Evolutionary conservation across 176 grass and related monocot genomes (phyloP), one percentile per base, ranked within the genome.

Genomic region (Oryza glumipatula): DNA sequence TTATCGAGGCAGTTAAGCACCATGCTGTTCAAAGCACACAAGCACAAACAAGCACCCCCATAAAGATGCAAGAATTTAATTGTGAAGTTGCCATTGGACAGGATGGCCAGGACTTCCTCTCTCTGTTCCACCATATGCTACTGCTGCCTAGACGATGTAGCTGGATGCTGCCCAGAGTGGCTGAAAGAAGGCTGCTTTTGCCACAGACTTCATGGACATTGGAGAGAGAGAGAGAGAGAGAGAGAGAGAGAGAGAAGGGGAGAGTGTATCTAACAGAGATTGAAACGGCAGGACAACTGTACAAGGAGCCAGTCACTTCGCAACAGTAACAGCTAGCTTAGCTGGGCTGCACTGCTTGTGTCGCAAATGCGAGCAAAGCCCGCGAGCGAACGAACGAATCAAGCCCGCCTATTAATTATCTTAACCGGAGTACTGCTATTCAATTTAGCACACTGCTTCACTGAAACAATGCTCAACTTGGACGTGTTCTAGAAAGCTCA

Each of bases 291-390:
- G 73, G 73, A 89, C 92, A 72, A 82, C 84, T 91, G 84, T 86
- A 72, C 76, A 82, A 91, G 70, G 46, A 70, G 60, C 85, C 82
- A 83, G 87, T 78, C 90, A 81, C 82, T 90, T 94, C 76, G 60
- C 74, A 70, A 74, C 80, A 79, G 68, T 78, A 82, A 77, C 86
- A 39, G 49, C 52, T 49, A 52, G 58, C 75, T 85, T 49, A 54
- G 58, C 75, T 86, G 85, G 35, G 80, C 65, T 48, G 64, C 54
- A 83, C 89, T 88, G 82, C 85, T 77, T 85, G 28, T 21, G 82
- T 49, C 32, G 76, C 74, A 73, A 86, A 89, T 72, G 56, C 74
- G 30, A 86, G 82, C 74, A 48, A 48, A 71, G 30, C 36, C 45
- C 39, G 54, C 38, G 38, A 63, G 54, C 38, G 38, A 63, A 45